Base-by-base conservation (phyloP, 306 rosid genomes). In the Castanospermum australe region DNA sequence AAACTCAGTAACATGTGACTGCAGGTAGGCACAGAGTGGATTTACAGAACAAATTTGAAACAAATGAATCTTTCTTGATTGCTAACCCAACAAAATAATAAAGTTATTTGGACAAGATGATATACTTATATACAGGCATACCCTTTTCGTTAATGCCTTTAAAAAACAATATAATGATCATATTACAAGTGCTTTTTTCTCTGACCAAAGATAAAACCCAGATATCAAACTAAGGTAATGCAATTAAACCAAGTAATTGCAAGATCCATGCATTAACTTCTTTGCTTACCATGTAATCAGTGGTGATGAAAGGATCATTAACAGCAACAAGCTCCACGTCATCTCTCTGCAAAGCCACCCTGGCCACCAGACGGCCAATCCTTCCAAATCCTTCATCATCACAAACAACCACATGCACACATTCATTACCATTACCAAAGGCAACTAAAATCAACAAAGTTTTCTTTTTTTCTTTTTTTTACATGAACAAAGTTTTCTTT, bases 261-360 rank as follows among this genome's bases (percentile, higher is more conserved):
- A 18, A 21, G 63, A 56, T 56, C 35, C 33, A 12, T 56, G 32
- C 15, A 56, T 22, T 64, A 50, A 73, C 10, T 12, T 4, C 0
- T 12, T 18, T 39, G 5, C 30, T 21, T 80, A 89, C 93, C 93
- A 89, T 89, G 70, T 87, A 84, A 74, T 91, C 88, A 18, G 87
- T 79, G 44, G 80, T 51, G 71, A 91, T 85, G 81, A 87, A 89
- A 25, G 90, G 90, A 75, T 89, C 91, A 35, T 91, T 91, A 25
- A 91, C 77, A 56, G 91, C 93, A 35, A 89, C 91, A 33, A 91
- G 93, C 72, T 91, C 93, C 48, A 90, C 73, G 1, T 88, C 92
- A 44, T 90, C 92, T 55, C 92, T 88, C 73, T 83, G 88, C 28
- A 88, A 28, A 60, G 92, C 92, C n/a, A 88, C 88, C 61, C 92